Evolutionary conservation across 1,284 basidiomycete genomes (phyloP).

Genomic region (Peniophora sp.): DNA sequence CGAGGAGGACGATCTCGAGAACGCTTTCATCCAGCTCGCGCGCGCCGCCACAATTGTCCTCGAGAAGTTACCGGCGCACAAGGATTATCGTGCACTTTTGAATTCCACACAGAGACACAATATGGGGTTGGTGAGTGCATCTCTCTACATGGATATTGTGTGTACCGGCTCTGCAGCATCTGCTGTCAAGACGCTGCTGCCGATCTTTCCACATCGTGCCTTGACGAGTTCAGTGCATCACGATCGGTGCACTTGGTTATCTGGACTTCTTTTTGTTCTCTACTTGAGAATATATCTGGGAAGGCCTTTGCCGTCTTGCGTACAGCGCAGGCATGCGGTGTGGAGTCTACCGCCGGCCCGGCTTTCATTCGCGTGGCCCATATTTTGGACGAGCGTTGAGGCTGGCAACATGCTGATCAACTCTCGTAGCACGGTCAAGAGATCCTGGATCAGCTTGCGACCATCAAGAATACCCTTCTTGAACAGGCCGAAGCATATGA

Average conservation of each 20-base stretch:
- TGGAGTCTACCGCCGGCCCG: too few relatives aligned
- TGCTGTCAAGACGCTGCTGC: too few relatives aligned
- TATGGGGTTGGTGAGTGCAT: slow-evolving; percentile 44
- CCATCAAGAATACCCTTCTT: slow-evolving; percentile 27
- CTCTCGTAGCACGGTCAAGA: slow-evolving; percentile 56
- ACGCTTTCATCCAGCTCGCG: slow-evolving; percentile 50
- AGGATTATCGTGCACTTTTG: slow-evolving; percentile 39
- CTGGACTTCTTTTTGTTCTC: too few relatives aligned
- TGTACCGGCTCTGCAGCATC: background rate
- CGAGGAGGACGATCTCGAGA: slow-evolving; percentile 42
- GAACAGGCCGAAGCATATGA: slow-evolving; percentile 28
- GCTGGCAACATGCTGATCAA: slow-evolving; percentile 1
- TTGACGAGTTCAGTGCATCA: too few relatives aligned
- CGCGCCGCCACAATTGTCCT: slow-evolving; percentile 57
- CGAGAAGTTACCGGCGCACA: slow-evolving; percentile 51
- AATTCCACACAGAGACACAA: slow-evolving; percentile 41
- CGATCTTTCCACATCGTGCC: too few relatives aligned
- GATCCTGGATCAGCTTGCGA: slow-evolving; percentile 36
- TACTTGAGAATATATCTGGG: too few relatives aligned
- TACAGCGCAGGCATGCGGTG: too few relatives aligned
- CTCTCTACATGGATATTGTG: background rate
- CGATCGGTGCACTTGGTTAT: too few relatives aligned
- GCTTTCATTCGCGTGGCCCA: too few relatives aligned
- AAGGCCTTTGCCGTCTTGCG: too few relatives aligned
- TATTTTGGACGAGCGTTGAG: too few relatives aligned